Conservation (phyloP, 2,329 filamentous ascomycete species). For the Cytospora piceicola region DNA sequence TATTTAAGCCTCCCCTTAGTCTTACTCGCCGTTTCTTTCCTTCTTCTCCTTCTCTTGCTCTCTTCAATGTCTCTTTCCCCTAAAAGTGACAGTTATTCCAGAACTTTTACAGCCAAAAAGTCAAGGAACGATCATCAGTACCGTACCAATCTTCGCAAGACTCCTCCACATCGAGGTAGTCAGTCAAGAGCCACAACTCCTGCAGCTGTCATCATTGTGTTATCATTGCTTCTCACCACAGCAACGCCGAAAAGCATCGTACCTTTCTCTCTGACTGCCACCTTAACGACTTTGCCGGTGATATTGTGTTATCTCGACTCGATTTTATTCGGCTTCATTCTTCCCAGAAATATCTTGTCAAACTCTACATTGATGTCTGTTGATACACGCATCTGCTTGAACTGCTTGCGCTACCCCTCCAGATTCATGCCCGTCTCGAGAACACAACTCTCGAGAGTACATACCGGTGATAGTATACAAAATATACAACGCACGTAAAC, state of each 20-base stretch:
- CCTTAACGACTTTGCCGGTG: slow-evolving; percentile 11
- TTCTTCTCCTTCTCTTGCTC: neutral
- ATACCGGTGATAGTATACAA: slow-evolving; percentile 61
- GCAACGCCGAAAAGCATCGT: neutral
- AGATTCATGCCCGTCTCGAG: slow-evolving; percentile 62
- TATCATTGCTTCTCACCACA: neutral
- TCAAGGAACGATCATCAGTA: neutral
- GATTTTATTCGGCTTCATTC: slow-evolving; percentile 31
- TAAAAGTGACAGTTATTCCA: neutral
- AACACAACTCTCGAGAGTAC: slow-evolving; percentile 57
- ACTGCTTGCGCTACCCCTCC: slow-evolving; percentile 59
- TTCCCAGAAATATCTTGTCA: slow-evolving; percentile 22
- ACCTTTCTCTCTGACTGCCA: slow-evolving; percentile 1
- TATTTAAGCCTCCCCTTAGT: slow-evolving; percentile 28
- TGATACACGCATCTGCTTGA: slow-evolving; percentile 59
- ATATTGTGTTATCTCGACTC: slow-evolving; percentile 15
- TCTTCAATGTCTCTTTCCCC: neutral
- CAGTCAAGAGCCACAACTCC: neutral
- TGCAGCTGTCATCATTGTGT: neutral
- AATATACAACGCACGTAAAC: slow-evolving; percentile 52
- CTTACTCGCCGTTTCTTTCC: neutral
- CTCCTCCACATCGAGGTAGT: neutral
- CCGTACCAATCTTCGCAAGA: slow-evolving; percentile 2
- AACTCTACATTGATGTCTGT: slow-evolving; percentile 62
- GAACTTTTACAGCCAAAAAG: neutral